phyloP scores from a whole-genome alignment of 768 basidiomycete species.

The Clavaria fumosa region DNA sequence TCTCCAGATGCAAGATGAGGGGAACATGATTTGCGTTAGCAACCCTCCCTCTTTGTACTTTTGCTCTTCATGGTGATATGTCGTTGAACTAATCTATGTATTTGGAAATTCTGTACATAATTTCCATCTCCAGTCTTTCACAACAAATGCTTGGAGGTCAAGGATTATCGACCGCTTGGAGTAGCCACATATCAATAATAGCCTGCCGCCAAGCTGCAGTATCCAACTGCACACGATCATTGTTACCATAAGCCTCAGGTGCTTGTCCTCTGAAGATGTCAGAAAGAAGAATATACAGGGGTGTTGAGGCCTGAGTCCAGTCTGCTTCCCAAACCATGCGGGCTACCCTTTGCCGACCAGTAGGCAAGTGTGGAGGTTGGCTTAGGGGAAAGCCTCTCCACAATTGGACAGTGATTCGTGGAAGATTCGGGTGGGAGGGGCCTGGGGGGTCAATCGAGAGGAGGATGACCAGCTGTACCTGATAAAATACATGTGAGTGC shows the following conservation, averaged over 20 bases:
- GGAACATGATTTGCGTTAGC: no score
- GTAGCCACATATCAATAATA: slow-evolving; percentile 8
- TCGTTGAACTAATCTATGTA: no score
- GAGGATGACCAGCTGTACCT: slow-evolving; percentile 12
- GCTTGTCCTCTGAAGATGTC: slow-evolving; percentile 12
- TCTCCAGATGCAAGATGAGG: slow-evolving; percentile 38
- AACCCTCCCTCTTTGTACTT: no score
- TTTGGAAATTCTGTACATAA: no score
- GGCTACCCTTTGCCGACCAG: slow-evolving; percentile 7
- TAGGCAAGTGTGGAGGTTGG: background rate
- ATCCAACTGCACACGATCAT: slow-evolving; percentile 7
- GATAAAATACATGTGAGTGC: slow-evolving; percentile 6
- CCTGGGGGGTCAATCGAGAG: slow-evolving; percentile 10
- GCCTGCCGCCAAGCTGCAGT: slow-evolving; percentile 9
- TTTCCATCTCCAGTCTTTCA: no score
- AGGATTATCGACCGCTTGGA: no score
- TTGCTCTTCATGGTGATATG: no score
- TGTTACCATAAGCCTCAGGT: slow-evolving; percentile 9
- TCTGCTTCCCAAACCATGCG: slow-evolving; percentile 10
- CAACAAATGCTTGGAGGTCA: no score
- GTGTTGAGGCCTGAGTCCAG: slow-evolving; percentile 10
- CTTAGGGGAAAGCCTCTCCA: slow-evolving; percentile 7
- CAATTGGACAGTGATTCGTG: slow-evolving; percentile 9
- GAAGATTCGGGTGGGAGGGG: slow-evolving; percentile 6
- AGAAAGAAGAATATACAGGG: slow-evolving; percentile 10